Evolutionary conservation across 148 eudicot genomes (phyloP), one percentile per base, ranked within the genome.

Genomic region (Rhododendron vialii): DNA sequence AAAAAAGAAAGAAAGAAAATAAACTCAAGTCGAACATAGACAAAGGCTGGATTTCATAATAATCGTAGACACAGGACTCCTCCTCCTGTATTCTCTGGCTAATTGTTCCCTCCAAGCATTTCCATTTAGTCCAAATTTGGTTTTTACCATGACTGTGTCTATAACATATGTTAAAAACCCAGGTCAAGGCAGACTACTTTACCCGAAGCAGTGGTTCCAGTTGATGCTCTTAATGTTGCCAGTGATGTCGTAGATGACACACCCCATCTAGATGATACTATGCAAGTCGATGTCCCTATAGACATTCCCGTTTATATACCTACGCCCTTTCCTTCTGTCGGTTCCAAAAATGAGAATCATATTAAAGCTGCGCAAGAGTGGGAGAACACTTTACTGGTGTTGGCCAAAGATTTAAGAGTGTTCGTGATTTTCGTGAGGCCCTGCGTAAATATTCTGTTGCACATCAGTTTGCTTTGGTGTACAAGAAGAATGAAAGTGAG

Each of bases 401-500:
- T 45, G 99, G 99, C 35, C 98, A 96, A 87, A 90, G 98, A 87
- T 95, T 96, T 88, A 95, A 92, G n/a, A 94, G 94, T 86, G 99
- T 96, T 1, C 88, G 88, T 38, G 96, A 95, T 78, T 96, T 96
- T 84, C 99, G 99, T 57, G 98, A 96, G 91, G 90, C 98, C 0
- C 88, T 96, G 85, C 93, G 98, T 36, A 96, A 93, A 83, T 96
- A 91, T 76, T 94, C 99, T 75, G 92, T 96, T 88, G 96, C 99
- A 6, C 91, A 92, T 91, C 98, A 95, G 80, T 96, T 96, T 89
- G 99, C 98, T 45, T 94, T 94, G 80, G 93, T 80, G 86, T 95
- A 94, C 88, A 96, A 96, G 88, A 96, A 96, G 91, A 96, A 96
- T 79, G 99, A 96, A 82, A 95, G 98, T 84, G 95, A 96, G 83